phyloP scores from a whole-genome alignment of 495 filamentous ascomycete genomes.

The Hypoxylon cercidicola region DNA sequence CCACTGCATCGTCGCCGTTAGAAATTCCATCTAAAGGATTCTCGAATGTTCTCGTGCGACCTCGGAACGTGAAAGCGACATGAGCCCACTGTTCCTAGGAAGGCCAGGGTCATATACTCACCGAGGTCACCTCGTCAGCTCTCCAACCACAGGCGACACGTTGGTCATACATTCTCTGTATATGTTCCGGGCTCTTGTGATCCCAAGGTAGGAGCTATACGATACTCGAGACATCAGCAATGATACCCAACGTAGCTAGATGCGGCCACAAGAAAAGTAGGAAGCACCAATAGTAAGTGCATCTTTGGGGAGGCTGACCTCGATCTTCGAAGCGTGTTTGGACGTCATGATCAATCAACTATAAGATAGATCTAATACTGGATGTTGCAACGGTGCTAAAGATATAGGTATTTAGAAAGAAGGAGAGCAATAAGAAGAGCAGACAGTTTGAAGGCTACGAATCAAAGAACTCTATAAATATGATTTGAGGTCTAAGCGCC shows the following conservation, averaged over 20 bases:
- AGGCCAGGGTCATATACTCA: conserved; percentile 9
- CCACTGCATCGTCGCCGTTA: conserved; percentile 32
- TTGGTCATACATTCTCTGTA: conserved; percentile 50
- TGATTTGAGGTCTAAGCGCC: background rate
- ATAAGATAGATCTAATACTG: background rate
- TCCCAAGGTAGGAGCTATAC: conserved; percentile 55
- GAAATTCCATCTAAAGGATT: conserved; percentile 11
- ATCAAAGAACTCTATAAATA: background rate
- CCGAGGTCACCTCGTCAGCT: conserved; percentile 38
- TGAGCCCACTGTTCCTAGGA: background rate
- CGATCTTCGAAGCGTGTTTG: conserved; percentile 44
- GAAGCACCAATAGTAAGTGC: background rate
- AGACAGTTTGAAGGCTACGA: background rate
- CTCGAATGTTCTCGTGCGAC: conserved; percentile 4
- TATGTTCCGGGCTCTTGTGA: conserved; percentile 45
- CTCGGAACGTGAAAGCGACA: conserved; percentile 3
- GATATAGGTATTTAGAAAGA: background rate
- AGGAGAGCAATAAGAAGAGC: conserved; percentile 6
- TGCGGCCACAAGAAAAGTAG: too few relatives aligned
- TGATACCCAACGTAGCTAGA: background rate
- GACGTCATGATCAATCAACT: conserved; percentile 28
- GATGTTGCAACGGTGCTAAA: background rate
- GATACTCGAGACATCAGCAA: conserved; percentile 6
- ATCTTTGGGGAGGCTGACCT: conserved; percentile 26
- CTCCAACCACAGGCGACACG: conserved; percentile 56